Evolutionary conservation across 495 filamentous ascomycete genomes (phyloP).

Genomic region (Lophium mytilinum): DNA sequence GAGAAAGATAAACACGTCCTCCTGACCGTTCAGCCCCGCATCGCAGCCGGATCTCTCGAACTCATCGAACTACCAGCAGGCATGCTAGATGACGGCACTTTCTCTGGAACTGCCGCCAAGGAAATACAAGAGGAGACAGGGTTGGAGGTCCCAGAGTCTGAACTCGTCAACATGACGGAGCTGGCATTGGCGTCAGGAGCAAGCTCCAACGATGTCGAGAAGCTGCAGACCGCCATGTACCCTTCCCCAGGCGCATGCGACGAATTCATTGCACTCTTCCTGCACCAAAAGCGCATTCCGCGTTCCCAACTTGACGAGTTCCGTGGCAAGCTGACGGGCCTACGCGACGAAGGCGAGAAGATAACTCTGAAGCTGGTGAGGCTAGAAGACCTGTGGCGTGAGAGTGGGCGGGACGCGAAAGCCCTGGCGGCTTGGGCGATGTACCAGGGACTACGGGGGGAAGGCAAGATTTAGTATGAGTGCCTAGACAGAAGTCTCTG

Average conservation of each 20-base stretch:
- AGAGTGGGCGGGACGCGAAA: constrained; percentile 71
- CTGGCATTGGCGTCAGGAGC: constrained; percentile 35
- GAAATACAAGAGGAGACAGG: constrained; percentile 74
- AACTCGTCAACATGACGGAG: constrained; percentile 64
- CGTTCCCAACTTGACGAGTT: constrained; percentile 56
- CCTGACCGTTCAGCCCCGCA: constrained; percentile 74
- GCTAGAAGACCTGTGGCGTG: constrained; percentile 68
- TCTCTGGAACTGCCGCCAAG: constrained; percentile 67
- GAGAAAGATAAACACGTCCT: constrained; percentile 59
- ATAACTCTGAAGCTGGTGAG: constrained; percentile 69
- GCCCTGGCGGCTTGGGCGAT: constrained; percentile 67
- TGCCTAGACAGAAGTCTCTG: no score
- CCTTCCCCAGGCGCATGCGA: constrained; percentile 76
- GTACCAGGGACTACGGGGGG: constrained; percentile 61
- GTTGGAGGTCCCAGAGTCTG: constrained; percentile 40
- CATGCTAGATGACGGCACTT: constrained; percentile 79
- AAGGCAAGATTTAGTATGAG: constrained; percentile 47
- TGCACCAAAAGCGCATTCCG: constrained; percentile 61
- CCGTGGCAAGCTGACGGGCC: constrained; percentile 68
- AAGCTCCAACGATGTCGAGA: constrained; percentile 35
- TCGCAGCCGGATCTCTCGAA: constrained; percentile 66
- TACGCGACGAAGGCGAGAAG: constrained; percentile 72
- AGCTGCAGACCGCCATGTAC: constrained; percentile 57
- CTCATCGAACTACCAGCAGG: constrained; percentile 81
- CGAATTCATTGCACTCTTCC: constrained; percentile 73